These are phyloP conservation scores for Epichloe scottii DNA, from an alignment of 2,329 filamentous ascomycete genomes.

Conservation along the genomic window DNA sequence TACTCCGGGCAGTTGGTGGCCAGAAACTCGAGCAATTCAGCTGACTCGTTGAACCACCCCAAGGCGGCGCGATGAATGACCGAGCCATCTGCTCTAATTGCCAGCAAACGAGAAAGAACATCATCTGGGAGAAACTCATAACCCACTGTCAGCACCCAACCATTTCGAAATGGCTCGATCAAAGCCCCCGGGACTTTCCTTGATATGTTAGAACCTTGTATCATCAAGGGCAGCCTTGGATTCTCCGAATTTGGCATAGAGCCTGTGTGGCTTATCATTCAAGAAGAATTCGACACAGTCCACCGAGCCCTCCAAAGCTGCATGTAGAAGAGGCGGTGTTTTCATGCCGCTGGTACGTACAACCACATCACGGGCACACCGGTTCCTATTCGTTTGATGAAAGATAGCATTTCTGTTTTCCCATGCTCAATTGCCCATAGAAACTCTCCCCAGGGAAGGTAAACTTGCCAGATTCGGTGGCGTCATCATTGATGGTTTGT, in stretches of 20 bases:
- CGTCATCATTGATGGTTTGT: constrained; percentile 16
- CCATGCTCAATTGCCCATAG: constrained; percentile 31
- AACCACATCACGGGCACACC: constrained; percentile 48
- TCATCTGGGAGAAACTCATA: constrained; percentile 19
- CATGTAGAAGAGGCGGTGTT: constrained; percentile 47
- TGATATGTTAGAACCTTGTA: constrained; percentile 47
- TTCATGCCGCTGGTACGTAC: constrained; percentile 26
- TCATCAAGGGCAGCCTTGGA: constrained; percentile 49
- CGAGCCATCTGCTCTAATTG: constrained; percentile 36
- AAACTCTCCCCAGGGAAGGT: constrained; percentile 30
- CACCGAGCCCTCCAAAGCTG: constrained; percentile 45
- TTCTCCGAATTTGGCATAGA: constrained; percentile 55
- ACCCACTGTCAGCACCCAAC: constrained; percentile 42
- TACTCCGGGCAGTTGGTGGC: constrained; percentile 46
- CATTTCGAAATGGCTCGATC: constrained; percentile 50
- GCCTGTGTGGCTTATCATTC: constrained; percentile 52
- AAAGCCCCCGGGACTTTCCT: constrained; percentile 46
- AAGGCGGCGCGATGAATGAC: constrained; percentile 55
- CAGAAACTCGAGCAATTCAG: constrained; percentile 52
- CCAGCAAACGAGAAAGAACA: constrained; percentile 9
- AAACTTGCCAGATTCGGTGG: constrained; percentile 22
- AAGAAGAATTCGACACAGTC: constrained; percentile 66
- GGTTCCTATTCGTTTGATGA: constrained; percentile 51
- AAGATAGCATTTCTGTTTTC: constrained; percentile 43
- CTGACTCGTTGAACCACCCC: constrained; percentile 27